Conservation (phyloP, 805 yeast genomes). For the Wickerhamomyces bisporus region DNA sequence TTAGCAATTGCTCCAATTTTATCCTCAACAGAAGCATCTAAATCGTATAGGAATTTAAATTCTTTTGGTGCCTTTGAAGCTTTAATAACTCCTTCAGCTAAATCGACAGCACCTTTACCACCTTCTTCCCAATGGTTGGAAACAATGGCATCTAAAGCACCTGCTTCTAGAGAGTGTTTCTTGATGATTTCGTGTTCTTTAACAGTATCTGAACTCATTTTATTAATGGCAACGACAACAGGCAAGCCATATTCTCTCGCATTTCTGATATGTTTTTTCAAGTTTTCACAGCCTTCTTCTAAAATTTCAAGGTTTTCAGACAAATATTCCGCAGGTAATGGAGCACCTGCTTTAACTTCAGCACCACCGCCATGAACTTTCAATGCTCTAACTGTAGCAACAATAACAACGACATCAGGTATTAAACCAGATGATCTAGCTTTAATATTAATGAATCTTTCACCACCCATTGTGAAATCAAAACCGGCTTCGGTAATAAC, state of each 20-base stretch:
- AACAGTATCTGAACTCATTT: slow-evolving; percentile 74
- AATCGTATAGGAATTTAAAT: slow-evolving; percentile 64
- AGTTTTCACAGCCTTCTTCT: slow-evolving; percentile 75
- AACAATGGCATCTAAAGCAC: slow-evolving; percentile 86
- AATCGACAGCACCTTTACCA: slow-evolving; percentile 80
- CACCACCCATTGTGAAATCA: slow-evolving; percentile 99
- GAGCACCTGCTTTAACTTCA: slow-evolving; percentile 89
- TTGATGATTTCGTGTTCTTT: slow-evolving; percentile 78
- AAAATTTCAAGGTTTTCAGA: slow-evolving; percentile 78
- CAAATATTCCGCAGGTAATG: slow-evolving; percentile 75
- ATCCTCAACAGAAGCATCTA: slow-evolving; percentile 68
- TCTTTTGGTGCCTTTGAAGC: slow-evolving; percentile 51
- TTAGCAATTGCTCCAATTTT: slow-evolving; percentile 75
- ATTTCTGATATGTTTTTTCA: slow-evolving; percentile 85
- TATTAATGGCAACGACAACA: slow-evolving; percentile 91
- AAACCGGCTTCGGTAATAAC: slow-evolving; percentile 98
- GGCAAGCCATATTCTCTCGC: slow-evolving; percentile 83
- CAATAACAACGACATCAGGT: slow-evolving; percentile 90
- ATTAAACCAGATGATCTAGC: slow-evolving; percentile 84
- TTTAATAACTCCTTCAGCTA: slow-evolving; percentile 78
- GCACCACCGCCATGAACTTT: slow-evolving; percentile 98
- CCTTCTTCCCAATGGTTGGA: slow-evolving; percentile 96
- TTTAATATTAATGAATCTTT: slow-evolving; percentile 91
- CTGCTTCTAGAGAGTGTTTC: slow-evolving; percentile 80
- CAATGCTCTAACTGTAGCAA: slow-evolving; percentile 95